These are phyloP conservation scores for Cystofilobasidium ferigula DNA, from an alignment of 768 basidiomycete species.

Conservation along the genomic window DNA sequence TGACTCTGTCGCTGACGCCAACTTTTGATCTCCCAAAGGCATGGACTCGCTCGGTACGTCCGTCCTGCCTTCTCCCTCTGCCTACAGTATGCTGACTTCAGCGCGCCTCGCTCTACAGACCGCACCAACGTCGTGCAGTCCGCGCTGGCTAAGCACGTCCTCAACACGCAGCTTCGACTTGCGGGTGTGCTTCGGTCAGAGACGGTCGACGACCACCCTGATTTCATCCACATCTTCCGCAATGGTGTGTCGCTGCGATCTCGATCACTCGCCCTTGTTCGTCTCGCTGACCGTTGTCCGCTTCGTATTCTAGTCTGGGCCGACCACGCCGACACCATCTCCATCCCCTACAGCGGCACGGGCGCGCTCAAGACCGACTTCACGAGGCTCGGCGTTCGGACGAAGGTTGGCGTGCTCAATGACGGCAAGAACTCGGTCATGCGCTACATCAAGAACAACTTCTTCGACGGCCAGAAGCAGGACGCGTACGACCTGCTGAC, in stretches of 20 bases:
- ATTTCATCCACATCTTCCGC: slow-evolving; percentile 71
- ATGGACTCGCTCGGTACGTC: slow-evolving; percentile 23
- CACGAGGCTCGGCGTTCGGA: slow-evolving; percentile 63
- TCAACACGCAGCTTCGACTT: slow-evolving; percentile 63
- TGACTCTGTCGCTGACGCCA: not conserved
- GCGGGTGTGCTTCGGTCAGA: slow-evolving; percentile 63
- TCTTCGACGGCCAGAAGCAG: slow-evolving; percentile 89
- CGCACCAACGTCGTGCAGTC: slow-evolving; percentile 95
- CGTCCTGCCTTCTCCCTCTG: too few species aligned
- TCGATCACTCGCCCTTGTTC: not conserved
- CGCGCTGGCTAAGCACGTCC: slow-evolving; percentile 78
- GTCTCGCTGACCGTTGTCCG: not conserved
- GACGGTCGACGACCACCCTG: slow-evolving; percentile 65
- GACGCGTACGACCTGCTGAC: slow-evolving; percentile 93
- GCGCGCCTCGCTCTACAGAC: slow-evolving; percentile 46
- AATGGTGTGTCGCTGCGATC: slow-evolving; percentile 49
- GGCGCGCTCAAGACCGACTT: slow-evolving; percentile 95
- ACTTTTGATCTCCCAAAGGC: not conserved
- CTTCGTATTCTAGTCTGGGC: slow-evolving; percentile 68
- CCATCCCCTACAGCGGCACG: slow-evolving; percentile 84
- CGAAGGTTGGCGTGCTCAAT: slow-evolving; percentile 63
- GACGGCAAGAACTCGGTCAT: slow-evolving; percentile 75
- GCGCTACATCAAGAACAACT: slow-evolving; percentile 91
- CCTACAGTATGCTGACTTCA: not conserved
- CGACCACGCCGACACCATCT: slow-evolving; percentile 84